These are phyloP conservation scores for Aureobasidium sp. DNA, from an alignment of 2,329 filamentous ascomycete genomes.

Conservation along the genomic window DNA sequence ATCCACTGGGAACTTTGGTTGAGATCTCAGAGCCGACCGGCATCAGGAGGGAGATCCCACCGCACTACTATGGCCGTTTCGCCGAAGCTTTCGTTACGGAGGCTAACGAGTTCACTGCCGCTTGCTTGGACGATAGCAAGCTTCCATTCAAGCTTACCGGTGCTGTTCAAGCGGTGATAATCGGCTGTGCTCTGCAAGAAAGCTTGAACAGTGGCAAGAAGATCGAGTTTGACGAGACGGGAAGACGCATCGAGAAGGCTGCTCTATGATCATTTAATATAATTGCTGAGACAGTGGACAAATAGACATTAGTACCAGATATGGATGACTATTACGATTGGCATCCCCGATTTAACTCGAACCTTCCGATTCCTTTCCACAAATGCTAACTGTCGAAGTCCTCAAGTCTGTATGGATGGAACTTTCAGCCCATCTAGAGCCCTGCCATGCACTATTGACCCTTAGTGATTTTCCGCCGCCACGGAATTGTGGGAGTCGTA, in stretches of 20 bases:
- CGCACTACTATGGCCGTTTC: slow-evolving; percentile 70
- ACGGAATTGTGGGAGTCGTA: no score
- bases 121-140: slow-evolving; percentile 60
- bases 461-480: no score
- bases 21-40: slow-evolving; percentile 60
- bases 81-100: slow-evolving; percentile 70
- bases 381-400: neutral
- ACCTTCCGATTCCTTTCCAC: no score
- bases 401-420: no score
- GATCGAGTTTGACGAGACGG: slow-evolving; percentile 61
- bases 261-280: slow-evolving; percentile 8
- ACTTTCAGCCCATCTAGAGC: no score
- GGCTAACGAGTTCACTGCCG: slow-evolving; percentile 68
- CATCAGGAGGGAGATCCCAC: slow-evolving; percentile 65
- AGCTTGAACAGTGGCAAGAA: slow-evolving; percentile 49
- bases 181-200: slow-evolving; percentile 60
- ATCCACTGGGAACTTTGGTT: slow-evolving; percentile 62
- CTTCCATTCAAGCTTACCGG: slow-evolving; percentile 64
- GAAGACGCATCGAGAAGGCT: slow-evolving; percentile 47
- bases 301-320: neutral
- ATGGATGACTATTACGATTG: neutral
- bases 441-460: no score
- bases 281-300: no score
- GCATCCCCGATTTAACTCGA: no score
- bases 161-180: slow-evolving; percentile 66